Evolutionary conservation across 805 yeast genomes (phyloP), one percentile per base, ranked within the genome.

Genomic region (Metschnikowia lunata): DNA sequence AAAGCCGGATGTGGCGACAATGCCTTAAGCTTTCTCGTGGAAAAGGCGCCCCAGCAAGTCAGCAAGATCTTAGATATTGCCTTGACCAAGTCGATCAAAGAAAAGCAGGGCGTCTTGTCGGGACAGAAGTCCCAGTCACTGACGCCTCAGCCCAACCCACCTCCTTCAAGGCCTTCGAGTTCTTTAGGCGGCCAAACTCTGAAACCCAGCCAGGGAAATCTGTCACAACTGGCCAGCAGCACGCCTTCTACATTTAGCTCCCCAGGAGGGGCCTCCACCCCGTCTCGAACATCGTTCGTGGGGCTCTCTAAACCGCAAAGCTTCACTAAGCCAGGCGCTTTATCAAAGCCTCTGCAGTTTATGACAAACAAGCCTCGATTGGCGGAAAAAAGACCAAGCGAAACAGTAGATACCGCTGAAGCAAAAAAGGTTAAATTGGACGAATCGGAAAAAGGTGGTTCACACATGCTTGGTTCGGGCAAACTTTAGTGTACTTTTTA

Each of bases 11-110:
- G 86, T 47, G 80, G 82, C 1, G 87, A 88, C 15, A 85, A 85
- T 55, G 90, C 93, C 5, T 67, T 86, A 49, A 80, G 85, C 11
- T 84, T 87, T 29, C 72, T 84, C 57, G 87, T 85, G 56, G 91
- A 86, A 45, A 82, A 81, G 51, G 87, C 87, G 42, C 95, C 95
- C 3, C 83, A 80, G 48, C 90, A 85, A 61, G 78, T 86, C 40
- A 85, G 88, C 41, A 80, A 82, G 59, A 85, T 86, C 48, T 69
- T 86, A 51, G 88, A 86, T 7, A 85, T 86, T 34, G 93, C 93
- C 1, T 78, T 86, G 56, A 83, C 86, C 54, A 88, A 88, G 37
- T 86, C 90, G 0, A 83, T 90, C 41, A 67, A 65, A 46, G 74
- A 71, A 51, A 66, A 60, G 37, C 71, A 69, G 47, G 36, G 37